Evolutionary conservation across 2,329 filamentous ascomycete genomes (phyloP).

Genomic region (Pyrenophora tritici-repentis): DNA sequence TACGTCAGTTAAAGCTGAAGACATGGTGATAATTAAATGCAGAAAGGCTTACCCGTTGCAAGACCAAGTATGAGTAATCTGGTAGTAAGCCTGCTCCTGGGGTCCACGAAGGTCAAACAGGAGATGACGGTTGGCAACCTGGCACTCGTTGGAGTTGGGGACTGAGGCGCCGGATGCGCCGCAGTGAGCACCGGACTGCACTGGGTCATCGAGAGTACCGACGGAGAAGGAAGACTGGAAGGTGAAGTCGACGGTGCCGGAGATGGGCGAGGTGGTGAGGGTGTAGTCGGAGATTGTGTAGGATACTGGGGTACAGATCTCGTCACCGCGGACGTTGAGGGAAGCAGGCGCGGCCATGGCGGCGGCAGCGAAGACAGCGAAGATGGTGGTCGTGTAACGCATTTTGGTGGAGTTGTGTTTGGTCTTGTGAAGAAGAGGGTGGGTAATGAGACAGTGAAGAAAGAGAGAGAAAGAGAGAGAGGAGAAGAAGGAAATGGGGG

Average conservation of each 20-base stretch:
- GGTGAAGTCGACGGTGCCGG: slow-evolving; percentile 29
- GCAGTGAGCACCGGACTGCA: slow-evolving; percentile 25
- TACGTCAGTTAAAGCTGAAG: not conserved
- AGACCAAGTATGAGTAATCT: slow-evolving; percentile 35
- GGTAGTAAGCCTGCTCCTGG: slow-evolving; percentile 27
- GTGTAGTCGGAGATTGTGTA: slow-evolving; percentile 36
- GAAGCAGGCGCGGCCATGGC: slow-evolving; percentile 24
- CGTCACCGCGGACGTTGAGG: slow-evolving; percentile 12
- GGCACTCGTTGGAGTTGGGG: slow-evolving; percentile 30
- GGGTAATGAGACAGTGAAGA: not conserved
- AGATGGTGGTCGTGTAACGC: slow-evolving; percentile 14
- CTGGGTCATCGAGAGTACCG: slow-evolving; percentile 22
- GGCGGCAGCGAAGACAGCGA: slow-evolving; percentile 24
- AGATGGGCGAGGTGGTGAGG: slow-evolving; percentile 17
- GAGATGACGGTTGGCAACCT: slow-evolving; percentile 20
- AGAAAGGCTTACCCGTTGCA: slow-evolving; percentile 34
- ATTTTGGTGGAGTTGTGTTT: too few species aligned
- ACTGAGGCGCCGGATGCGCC: slow-evolving; percentile 20
- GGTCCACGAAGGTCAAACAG: slow-evolving; percentile 27
- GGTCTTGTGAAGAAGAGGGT: not conserved
- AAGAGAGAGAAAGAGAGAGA: too few species aligned
- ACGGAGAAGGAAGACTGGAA: slow-evolving; percentile 29
- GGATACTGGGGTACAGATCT: slow-evolving; percentile 26
- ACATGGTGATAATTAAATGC: too few species aligned
- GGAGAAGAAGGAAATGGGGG: too few species aligned